Evolutionary conservation across 495 filamentous ascomycete genomes (phyloP), one percentile per base, ranked within the genome.

Genomic region (Penicillium paradoxum): DNA sequence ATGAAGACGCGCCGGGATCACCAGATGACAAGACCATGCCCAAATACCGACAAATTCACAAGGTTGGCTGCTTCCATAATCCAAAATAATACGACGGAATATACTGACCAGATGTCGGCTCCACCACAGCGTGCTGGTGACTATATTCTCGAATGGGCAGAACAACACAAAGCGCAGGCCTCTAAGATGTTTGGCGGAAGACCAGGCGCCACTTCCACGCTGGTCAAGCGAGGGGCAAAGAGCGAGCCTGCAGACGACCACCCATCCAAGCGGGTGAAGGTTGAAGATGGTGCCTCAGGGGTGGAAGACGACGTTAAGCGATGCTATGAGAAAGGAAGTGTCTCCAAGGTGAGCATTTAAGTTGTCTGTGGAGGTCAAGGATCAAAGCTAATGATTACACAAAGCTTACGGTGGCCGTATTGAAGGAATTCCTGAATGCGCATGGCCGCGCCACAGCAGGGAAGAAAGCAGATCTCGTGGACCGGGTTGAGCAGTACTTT

Each of bases 21-120:
- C 78, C 84, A 1, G 84, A 92, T 29, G 95, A 99, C 62, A 85
- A 87, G 46, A 97, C 92, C 0, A 57, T 88, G 1, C 95, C 95
- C 0, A 91, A 86, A 56, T 91, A 88, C 67, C 75, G 73, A 50
- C 83, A 89, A 54, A 96, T 98, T 37, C 78, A 93, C 65, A 97
- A 95, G 67, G 78, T 79, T 65, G 22, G 58, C 51, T 13, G 13
- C 32, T 32, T 24, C 27, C 21, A 30, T 13, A 7, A 42, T 33
- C 43, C 13, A 9, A 5, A 27, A 27, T 27, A 7, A 27, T n/a
- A 2, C 22, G 4, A 25, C 6, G 40, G 36, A 17, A 34, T 38
- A 17, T 44, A 44, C 55, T 60, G 29, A 63, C 50, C 6, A n/a
- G 11, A 3, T 45, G 1, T 0, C 15, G 11, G 22, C 39, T 38